A percentile compares a stretch with the other conserved stretches of the same genome.
These are phyloP conservation scores for Penicillium pulvis DNA, from an alignment of 495 filamentous ascomycete genomes.

Conservation along the genomic window DNA sequence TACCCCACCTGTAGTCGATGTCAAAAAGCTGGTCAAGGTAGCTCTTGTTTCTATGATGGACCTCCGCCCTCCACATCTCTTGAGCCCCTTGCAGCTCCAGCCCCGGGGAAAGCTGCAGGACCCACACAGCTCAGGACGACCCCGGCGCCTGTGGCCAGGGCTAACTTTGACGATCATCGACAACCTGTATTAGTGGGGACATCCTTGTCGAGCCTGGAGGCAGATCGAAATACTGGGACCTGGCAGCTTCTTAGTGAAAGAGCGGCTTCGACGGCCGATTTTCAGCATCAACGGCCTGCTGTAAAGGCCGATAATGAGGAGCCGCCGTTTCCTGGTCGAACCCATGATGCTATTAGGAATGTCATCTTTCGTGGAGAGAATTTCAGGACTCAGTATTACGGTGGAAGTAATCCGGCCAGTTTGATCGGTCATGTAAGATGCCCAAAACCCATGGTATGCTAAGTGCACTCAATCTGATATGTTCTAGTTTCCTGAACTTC, in stretches of 20 bases:
- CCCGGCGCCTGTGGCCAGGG: background rate
- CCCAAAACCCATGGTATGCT: background rate
- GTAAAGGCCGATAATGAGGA: conserved; percentile 10
- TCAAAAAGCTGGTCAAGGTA: background rate
- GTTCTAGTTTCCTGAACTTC: conserved; percentile 37
- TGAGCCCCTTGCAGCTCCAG: background rate
- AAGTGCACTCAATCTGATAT: conserved; percentile 15
- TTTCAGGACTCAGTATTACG: conserved; percentile 47
- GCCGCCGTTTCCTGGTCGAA: background rate
- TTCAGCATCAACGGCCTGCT: conserved; percentile 2
- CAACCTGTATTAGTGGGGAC: background rate
- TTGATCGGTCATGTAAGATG: conserved; percentile 38
- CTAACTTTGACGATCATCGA: background rate
- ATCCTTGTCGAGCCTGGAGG: background rate
- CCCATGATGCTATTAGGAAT: conserved; percentile 1
- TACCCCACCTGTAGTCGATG: conserved; percentile 3
- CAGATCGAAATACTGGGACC: conserved; percentile 1
- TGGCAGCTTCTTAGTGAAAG: conserved; percentile 6
- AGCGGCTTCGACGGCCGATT: background rate
- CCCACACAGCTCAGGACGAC: background rate
- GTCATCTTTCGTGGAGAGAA: conserved; percentile 43
- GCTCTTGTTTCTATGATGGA: conserved; percentile 3
- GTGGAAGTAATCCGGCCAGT: conserved; percentile 40
- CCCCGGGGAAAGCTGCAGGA: background rate
- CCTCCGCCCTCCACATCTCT: background rate